Evolutionary conservation across 2,329 filamentous ascomycete genomes (phyloP).

Genomic region (Xylariaceae sp.): DNA sequence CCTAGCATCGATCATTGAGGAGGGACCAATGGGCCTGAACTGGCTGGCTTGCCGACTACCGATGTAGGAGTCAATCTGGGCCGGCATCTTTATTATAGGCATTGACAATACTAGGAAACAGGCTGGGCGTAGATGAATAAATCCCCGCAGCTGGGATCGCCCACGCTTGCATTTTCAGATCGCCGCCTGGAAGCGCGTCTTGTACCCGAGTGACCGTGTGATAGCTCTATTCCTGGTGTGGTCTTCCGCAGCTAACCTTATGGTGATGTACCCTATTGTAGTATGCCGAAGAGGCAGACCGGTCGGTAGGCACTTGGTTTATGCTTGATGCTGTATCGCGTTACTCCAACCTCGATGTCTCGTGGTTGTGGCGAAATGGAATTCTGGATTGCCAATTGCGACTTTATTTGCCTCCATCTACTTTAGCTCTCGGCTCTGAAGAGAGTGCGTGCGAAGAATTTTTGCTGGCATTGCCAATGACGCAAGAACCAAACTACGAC

Average conservation of each 20-base stretch:
- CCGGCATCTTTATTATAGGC: slow-evolving; percentile 10
- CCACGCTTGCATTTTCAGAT: slow-evolving; percentile 23
- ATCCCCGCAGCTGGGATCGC: slow-evolving; percentile 32
- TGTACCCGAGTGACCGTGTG: slow-evolving; percentile 18
- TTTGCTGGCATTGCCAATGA: neutral
- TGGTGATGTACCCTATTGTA: slow-evolving; percentile 23
- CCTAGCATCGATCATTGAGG: slow-evolving; percentile 50
- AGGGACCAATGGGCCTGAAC: slow-evolving; percentile 24
- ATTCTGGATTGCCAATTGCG: slow-evolving; percentile 11
- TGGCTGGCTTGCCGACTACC: slow-evolving; percentile 27
- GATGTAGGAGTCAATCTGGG: slow-evolving; percentile 26
- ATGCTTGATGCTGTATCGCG: slow-evolving; percentile 26
- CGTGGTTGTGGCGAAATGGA: slow-evolving; percentile 19
- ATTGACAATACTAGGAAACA: slow-evolving; percentile 30
- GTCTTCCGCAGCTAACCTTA: slow-evolving; percentile 2
- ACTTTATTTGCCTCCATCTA: neutral
- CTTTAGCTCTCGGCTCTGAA: slow-evolving; percentile 4
- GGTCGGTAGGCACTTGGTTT: slow-evolving; percentile 16
- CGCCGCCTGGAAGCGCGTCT: slow-evolving; percentile 20
- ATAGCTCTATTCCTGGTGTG: slow-evolving; percentile 6
- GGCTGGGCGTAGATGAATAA: slow-evolving; percentile 24
- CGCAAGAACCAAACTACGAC: neutral
- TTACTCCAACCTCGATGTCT: slow-evolving; percentile 26
- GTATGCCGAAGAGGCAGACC: slow-evolving; percentile 32
- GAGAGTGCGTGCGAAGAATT: no score